These are phyloP conservation scores for Pseudogymnoascus sp. DNA, from an alignment of 2,329 filamentous ascomycete genomes.

Conservation along the genomic window DNA sequence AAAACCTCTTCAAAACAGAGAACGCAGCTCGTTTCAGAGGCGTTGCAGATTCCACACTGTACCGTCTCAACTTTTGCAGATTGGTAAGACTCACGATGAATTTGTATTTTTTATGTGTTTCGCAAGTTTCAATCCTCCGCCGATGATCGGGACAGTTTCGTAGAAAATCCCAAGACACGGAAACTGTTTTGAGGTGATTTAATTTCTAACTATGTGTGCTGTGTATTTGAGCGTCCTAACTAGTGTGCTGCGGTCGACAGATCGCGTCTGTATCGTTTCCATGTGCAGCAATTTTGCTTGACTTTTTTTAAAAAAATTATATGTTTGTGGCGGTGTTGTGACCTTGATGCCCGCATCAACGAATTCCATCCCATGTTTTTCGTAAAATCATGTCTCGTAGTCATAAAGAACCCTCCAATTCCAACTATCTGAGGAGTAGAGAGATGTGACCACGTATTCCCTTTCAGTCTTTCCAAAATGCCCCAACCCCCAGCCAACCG, in stretches of 20 bases:
- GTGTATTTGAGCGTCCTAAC: background rate
- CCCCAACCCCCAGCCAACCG: background rate
- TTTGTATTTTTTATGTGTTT: background rate
- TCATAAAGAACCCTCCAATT: background rate
- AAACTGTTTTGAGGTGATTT: background rate
- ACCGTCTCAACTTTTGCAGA: background rate
- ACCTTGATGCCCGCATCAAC: background rate
- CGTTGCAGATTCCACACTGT: background rate
- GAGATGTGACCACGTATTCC: background rate
- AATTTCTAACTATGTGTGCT: slow-evolving; percentile 1
- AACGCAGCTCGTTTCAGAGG: background rate
- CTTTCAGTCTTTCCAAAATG: background rate
- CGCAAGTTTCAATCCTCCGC: background rate
- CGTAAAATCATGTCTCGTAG: background rate
- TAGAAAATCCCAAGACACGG: background rate
- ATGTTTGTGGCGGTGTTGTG: background rate
- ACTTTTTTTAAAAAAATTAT: slow-evolving; percentile 1
- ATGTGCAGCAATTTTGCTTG: background rate
- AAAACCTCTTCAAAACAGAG: slow-evolving; percentile 1
- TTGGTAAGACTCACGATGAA: background rate
- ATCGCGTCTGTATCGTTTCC: background rate
- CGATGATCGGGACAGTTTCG: background rate
- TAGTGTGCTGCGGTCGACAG: background rate
- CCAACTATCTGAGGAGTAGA: background rate
- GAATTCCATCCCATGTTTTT: background rate